Evolutionary conservation across 2,329 filamentous ascomycete species (phyloP).

Genomic region (Beauveria scarabaeidicola): DNA sequence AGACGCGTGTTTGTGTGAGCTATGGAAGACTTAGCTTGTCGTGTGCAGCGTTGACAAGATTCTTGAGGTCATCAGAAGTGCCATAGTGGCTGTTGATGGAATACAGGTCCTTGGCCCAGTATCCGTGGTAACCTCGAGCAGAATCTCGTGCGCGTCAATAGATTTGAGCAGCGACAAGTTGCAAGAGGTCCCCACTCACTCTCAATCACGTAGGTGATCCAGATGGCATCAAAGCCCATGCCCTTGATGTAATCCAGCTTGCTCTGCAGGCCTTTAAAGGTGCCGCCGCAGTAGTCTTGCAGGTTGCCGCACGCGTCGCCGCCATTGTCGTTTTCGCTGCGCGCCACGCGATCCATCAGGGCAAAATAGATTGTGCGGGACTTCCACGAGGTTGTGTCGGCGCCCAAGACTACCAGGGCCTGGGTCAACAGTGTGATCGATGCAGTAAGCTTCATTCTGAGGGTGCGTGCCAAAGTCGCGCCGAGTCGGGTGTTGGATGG

Average conservation of each 20-base stretch:
- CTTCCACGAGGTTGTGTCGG: slow-evolving; percentile 38
- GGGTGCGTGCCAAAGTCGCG: background rate
- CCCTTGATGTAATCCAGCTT: slow-evolving; percentile 55
- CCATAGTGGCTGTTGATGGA: slow-evolving; percentile 51
- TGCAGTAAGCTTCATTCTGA: slow-evolving; percentile 12
- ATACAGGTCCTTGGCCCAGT: slow-evolving; percentile 44
- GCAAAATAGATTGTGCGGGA: slow-evolving; percentile 50
- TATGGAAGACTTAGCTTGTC: slow-evolving; percentile 35
- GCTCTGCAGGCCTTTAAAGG: slow-evolving; percentile 48
- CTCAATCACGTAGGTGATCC: slow-evolving; percentile 49
- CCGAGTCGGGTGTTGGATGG: background rate
- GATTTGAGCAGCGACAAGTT: background rate
- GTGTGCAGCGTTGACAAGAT: slow-evolving; percentile 47
- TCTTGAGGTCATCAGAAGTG: slow-evolving; percentile 48
- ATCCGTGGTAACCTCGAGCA: slow-evolving; percentile 44
- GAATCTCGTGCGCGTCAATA: slow-evolving; percentile 19
- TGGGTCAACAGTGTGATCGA: slow-evolving; percentile 8
- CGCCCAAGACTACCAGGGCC: slow-evolving; percentile 18
- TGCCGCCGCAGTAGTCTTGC: slow-evolving; percentile 51
- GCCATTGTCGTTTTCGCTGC: slow-evolving; percentile 32
- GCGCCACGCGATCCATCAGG: slow-evolving; percentile 48
- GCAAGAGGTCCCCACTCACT: slow-evolving; percentile 22
- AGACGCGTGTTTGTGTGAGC: background rate
- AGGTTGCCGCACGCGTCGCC: slow-evolving; percentile 34
- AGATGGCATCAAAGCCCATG: slow-evolving; percentile 51